Evolutionary conservation across 257 asterid genomes (phyloP).

Genomic region (Solanum bukasovii): DNA sequence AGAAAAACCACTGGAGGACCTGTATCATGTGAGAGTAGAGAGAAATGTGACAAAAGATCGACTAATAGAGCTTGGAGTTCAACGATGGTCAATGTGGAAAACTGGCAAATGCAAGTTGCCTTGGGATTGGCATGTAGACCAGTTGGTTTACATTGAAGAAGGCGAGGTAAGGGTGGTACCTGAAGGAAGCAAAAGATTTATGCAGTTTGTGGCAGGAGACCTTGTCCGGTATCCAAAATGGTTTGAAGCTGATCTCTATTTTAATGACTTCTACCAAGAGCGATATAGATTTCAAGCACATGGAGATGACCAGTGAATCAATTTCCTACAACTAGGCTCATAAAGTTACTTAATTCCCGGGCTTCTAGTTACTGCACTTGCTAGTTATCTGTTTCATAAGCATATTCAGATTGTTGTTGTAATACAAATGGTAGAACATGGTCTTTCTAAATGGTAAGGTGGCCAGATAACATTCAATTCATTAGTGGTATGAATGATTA

Average conservation of each 20-base stretch:
- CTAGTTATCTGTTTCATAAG: background rate
- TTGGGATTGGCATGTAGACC: constrained; percentile 99
- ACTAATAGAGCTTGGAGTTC: constrained; percentile 57
- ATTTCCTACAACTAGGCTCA: background rate
- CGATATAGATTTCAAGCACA: constrained; percentile 76
- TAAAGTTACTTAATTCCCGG: background rate
- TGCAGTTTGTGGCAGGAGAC: constrained; percentile 83
- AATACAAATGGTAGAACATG: background rate
- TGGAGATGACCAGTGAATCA: constrained; percentile 55
- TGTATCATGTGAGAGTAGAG: constrained; percentile 81
- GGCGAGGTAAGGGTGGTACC: constrained; percentile 97
- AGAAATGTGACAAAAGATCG: constrained; percentile 50
- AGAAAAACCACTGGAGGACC: constrained; percentile 84
- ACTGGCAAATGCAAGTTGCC: constrained; percentile 87
- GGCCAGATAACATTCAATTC: background rate
- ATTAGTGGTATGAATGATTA: background rate
- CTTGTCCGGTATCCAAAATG: constrained; percentile 91
- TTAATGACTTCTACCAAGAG: constrained; percentile 83
- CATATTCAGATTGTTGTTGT: background rate
- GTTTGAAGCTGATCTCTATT: constrained; percentile 93
- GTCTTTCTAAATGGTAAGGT: background rate
- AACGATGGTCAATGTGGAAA: constrained; percentile 83
- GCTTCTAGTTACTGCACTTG: background rate
- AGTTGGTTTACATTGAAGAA: constrained; percentile 86
- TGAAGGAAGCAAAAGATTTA: constrained; percentile 67